Percentiles rank a stretch among this genome's conserved stretches.
These are phyloP conservation scores for Candida suzukii DNA, from an alignment of 805 yeast species.

Conservation along the genomic window DNA sequence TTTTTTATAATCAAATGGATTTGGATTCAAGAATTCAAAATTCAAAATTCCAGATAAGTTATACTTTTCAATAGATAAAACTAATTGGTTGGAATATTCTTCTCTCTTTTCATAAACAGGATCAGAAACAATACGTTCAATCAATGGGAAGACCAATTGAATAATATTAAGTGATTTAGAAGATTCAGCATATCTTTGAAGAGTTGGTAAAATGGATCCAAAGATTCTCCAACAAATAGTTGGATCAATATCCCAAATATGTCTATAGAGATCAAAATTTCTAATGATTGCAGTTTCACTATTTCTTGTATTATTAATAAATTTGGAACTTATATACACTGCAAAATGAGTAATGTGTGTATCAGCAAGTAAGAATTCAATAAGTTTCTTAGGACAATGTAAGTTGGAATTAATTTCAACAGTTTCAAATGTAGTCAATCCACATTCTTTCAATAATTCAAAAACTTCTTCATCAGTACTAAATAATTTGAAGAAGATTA, in stretches of 20 bases:
- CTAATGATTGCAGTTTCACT: conserved; percentile 6
- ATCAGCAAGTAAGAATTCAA: conserved; percentile 6
- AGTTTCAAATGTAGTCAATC: conserved; percentile 24
- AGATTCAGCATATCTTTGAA: conserved; percentile 16
- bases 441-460: conserved; percentile 25
- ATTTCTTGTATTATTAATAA: conserved; percentile 1
- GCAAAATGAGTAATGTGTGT: conserved; percentile 5
- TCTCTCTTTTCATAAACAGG: conserved; percentile 23
- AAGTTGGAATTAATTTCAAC: conserved; percentile 24
- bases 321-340: conserved; percentile 3
- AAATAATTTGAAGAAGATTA: conserved; percentile 25
- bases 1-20: conserved; percentile 8
- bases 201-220: conserved; percentile 8
- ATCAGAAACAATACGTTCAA: conserved; percentile 20
- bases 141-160: conserved; percentile 15
- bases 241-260: neutral
- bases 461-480: conserved; percentile 30
- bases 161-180: conserved; percentile 17
- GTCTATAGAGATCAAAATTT: conserved; percentile 5
- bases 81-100: conserved; percentile 7
- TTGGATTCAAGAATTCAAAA: conserved; percentile 8
- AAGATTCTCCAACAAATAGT: conserved; percentile 10
- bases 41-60: conserved; percentile 15
- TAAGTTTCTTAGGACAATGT: conserved; percentile 28
- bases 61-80: conserved; percentile 13